Percentiles rank a stretch among this genome's conserved stretches.
Evolutionary conservation across 2,329 filamentous ascomycete genomes (phyloP).

Genomic region (Cyanodermella asteris): DNA sequence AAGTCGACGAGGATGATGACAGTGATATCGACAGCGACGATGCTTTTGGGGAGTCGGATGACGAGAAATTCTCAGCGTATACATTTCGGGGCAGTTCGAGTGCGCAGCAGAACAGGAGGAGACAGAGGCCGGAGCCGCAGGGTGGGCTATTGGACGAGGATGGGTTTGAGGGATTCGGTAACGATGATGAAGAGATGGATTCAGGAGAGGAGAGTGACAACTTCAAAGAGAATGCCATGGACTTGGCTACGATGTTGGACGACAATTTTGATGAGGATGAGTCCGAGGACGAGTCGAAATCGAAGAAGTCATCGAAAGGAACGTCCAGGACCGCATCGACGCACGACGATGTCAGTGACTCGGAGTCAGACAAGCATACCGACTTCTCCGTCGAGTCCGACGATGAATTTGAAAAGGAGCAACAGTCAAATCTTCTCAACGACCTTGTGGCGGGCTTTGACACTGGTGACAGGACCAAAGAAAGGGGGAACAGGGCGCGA

Average conservation of each 20-base stretch:
- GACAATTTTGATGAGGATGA: slow-evolving; percentile 29
- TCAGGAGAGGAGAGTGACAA: slow-evolving; percentile 23
- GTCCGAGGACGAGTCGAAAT: too few species aligned
- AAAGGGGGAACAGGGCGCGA: too few species aligned
- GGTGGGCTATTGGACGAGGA: slow-evolving; percentile 5
- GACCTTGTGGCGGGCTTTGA: too few species aligned
- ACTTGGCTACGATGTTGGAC: slow-evolving; percentile 40
- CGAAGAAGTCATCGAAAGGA: too few species aligned
- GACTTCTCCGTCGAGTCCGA: too few species aligned
- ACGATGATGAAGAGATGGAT: slow-evolving; percentile 26
- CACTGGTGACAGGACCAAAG: too few species aligned
- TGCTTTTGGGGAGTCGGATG: slow-evolving; percentile 72
- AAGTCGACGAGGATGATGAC: slow-evolving; percentile 44
- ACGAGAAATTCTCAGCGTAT: slow-evolving; percentile 62
- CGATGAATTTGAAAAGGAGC: too few species aligned
- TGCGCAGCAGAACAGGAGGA: slow-evolving; percentile 10
- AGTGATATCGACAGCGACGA: slow-evolving; percentile 54
- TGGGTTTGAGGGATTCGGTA: slow-evolving; percentile 22
- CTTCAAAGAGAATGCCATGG: slow-evolving; percentile 39
- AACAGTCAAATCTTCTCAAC: too few species aligned
- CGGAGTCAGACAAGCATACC: slow-evolving; percentile 1
- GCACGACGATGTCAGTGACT: slow-evolving; percentile 12
- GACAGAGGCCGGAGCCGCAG: slow-evolving; percentile 12
- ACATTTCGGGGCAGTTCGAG: slow-evolving; percentile 39
- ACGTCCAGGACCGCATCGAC: too few species aligned